phyloP scores from a whole-genome alignment of 2,329 filamentous ascomycete species.

The Colletotrichum theobromicola region DNA sequence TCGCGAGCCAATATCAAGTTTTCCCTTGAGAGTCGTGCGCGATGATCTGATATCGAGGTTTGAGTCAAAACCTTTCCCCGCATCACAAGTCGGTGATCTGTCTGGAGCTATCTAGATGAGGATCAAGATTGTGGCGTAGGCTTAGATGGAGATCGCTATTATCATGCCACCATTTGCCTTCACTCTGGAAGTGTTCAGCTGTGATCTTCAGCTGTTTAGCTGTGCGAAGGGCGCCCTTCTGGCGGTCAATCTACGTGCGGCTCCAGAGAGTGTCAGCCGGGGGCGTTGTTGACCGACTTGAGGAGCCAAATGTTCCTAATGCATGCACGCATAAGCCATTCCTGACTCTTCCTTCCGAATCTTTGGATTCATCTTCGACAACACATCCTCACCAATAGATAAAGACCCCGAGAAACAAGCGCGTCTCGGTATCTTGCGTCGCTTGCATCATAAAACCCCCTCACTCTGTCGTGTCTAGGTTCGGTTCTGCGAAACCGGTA shows the following conservation, averaged over 20 bases:
- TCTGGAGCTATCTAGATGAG: neutral
- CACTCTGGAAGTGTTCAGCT: neutral
- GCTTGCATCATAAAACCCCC: neutral
- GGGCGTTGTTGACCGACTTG: neutral
- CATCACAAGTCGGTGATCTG: neutral
- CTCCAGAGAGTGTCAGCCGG: neutral
- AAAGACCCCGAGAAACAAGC: neutral
- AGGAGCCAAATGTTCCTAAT: neutral
- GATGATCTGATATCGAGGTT: neutral
- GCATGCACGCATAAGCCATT: neutral
- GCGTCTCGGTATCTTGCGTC: neutral
- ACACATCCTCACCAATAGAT: neutral
- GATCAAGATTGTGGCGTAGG: conserved; percentile 8
- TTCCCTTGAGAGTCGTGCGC: neutral
- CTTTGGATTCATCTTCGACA: neutral
- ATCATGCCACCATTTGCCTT: neutral
- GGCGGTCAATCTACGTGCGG: neutral
- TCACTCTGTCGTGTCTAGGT: neutral
- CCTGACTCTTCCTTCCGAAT: neutral
- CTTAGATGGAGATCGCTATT: neutral
- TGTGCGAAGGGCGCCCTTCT: neutral
- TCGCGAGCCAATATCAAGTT: neutral
- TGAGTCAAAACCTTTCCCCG: neutral
- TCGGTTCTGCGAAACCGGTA: neutral
- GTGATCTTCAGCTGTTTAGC: neutral